Percentiles rank a stretch among this genome's conserved stretches.
Conservation (phyloP, 2,329 filamentous ascomycete genomes). For the Monilinia laxa region DNA sequence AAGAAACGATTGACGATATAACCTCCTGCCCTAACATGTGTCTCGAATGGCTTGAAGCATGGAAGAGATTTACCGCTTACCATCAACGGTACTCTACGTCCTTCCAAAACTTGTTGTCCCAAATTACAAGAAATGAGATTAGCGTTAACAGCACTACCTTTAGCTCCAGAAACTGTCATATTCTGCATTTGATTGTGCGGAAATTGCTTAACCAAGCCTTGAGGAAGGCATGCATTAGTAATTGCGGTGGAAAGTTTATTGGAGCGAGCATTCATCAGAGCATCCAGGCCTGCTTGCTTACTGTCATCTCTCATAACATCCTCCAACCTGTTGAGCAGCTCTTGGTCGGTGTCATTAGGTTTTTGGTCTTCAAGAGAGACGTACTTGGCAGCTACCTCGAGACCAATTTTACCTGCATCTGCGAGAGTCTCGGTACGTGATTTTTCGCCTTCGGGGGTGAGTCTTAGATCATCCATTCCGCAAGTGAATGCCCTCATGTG, state of each 20-base stretch:
- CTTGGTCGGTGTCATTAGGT: slow-evolving; percentile 61
- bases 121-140: slow-evolving; percentile 98
- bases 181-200: slow-evolving; percentile 98
- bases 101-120: slow-evolving; percentile 94
- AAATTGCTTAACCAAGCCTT: slow-evolving; percentile 84
- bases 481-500: slow-evolving; percentile 96
- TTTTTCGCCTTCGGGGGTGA: slow-evolving; percentile 77
- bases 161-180: slow-evolving; percentile 96
- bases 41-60: slow-evolving; percentile 91
- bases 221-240: slow-evolving; percentile 75
- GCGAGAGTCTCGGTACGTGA: slow-evolving; percentile 67
- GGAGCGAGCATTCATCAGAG: slow-evolving; percentile 73
- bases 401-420: slow-evolving; percentile 67
- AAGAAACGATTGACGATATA: slow-evolving; percentile 96
- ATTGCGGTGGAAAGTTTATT: slow-evolving; percentile 73
- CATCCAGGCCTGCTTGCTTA: slow-evolving; percentile 89
- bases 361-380: slow-evolving; percentile 73
- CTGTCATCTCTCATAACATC: slow-evolving; percentile 86
- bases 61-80: slow-evolving; percentile 95
- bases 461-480: slow-evolving; percentile 90
- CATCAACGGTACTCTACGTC: slow-evolving; percentile 92
- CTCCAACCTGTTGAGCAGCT: slow-evolving; percentile 77
- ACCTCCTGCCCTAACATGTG: slow-evolving; percentile 82
- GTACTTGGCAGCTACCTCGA: slow-evolving; percentile 80
- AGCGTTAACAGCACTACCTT: slow-evolving; percentile 89